Conservation (phyloP, 805 yeast genomes). For the Candida montana region DNA sequence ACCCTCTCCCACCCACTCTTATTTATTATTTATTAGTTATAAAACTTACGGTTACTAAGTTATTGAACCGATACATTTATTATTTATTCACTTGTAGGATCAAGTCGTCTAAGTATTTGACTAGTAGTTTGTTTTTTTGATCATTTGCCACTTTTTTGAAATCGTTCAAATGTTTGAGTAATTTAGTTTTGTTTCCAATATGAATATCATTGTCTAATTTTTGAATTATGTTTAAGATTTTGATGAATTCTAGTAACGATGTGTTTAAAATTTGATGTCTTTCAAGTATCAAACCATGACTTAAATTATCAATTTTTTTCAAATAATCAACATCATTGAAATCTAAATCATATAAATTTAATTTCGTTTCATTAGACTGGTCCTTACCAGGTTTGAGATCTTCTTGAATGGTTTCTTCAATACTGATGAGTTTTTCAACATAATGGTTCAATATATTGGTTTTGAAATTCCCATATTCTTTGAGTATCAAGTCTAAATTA, state of each 20-base stretch:
- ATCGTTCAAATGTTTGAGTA: background rate
- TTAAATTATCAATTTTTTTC: slow-evolving; percentile 8
- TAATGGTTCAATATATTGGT: background rate
- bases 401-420: background rate
- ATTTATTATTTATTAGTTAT: no score
- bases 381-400: background rate
- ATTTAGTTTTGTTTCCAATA: background rate
- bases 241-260: background rate
- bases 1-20: background rate
- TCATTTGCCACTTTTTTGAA: slow-evolving; percentile 4
- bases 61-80: no score
- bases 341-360: slow-evolving; percentile 9
- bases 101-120: slow-evolving; percentile 6
- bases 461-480: slow-evolving; percentile 2
- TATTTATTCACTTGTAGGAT: slow-evolving; percentile 1
- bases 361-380: background rate
- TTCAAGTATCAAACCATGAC: slow-evolving; percentile 9
- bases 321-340: slow-evolving; percentile 6
- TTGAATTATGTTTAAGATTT: slow-evolving; percentile 1
- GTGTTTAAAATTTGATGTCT: slow-evolving; percentile 7
- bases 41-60: no score
- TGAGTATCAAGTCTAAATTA: slow-evolving; percentile 1
- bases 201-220: background rate
- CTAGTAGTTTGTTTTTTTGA: slow-evolving; percentile 5
- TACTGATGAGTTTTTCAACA: background rate